phyloP scores from a whole-genome alignment of 2,329 filamentous ascomycete genomes.

The Colletotrichum siamense region DNA sequence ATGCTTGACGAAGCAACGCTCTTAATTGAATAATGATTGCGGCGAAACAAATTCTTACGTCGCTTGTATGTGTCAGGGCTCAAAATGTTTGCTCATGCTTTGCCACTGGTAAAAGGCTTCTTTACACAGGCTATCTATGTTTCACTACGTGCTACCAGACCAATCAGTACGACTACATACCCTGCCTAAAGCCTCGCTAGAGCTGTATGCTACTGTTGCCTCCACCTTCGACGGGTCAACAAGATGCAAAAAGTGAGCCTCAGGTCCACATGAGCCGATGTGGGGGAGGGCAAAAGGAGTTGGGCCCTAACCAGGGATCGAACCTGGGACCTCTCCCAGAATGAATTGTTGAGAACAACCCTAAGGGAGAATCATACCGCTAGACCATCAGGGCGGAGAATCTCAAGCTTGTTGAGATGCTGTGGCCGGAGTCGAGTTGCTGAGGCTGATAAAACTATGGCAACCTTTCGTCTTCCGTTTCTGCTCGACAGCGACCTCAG shows the following conservation, averaged over 20 bases:
- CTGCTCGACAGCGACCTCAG: background rate
- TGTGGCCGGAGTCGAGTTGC: background rate
- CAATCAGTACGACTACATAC: background rate
- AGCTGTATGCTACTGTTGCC: background rate
- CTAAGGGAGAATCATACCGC: constrained; percentile 13
- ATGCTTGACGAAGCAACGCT: background rate
- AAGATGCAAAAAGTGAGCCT: background rate
- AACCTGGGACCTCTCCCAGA: constrained; percentile 9
- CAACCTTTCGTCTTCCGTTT: background rate
- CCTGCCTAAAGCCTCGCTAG: background rate
- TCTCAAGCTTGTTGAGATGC: background rate
- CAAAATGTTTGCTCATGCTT: background rate
- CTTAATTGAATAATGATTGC: background rate
- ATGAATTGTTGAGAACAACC: background rate
- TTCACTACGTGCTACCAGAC: background rate
- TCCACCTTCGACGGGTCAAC: background rate
- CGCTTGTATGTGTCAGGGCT: background rate
- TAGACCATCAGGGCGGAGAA: background rate
- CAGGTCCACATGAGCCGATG: background rate
- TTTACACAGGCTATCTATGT: background rate
- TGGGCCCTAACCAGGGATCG: constrained; percentile 5
- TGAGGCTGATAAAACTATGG: accelerated
- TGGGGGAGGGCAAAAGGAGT: background rate
- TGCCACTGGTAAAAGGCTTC: background rate
- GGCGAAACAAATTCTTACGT: background rate